Conservation (phyloP, 140 eudicot species). For the Oenanthe javanica region DNA sequence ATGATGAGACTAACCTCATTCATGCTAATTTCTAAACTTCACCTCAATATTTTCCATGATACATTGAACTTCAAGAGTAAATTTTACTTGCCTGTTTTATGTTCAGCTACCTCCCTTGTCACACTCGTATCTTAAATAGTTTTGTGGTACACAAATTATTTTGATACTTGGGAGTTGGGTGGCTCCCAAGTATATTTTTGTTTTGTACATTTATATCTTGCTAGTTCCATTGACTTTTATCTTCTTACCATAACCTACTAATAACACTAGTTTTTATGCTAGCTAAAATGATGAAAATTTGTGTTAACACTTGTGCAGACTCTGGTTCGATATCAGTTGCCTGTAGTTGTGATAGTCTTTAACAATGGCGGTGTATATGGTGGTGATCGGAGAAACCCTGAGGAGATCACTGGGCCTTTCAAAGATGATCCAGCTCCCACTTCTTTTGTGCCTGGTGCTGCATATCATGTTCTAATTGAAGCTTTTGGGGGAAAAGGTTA, state of each 20-base stretch:
- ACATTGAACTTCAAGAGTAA: background rate
- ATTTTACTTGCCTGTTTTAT: background rate
- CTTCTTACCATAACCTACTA: background rate
- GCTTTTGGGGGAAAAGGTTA: slow-evolving; percentile 99
- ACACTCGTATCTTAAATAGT: background rate
- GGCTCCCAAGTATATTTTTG: background rate
- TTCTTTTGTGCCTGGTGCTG: slow-evolving; percentile 90
- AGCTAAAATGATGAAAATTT: background rate
- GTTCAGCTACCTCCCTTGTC: background rate
- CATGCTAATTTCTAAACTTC: background rate
- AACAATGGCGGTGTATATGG: slow-evolving; percentile 99
- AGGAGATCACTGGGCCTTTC: slow-evolving; percentile 76
- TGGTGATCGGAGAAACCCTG: slow-evolving; percentile 82
- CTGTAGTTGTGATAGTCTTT: slow-evolving; percentile 93
- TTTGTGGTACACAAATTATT: background rate
- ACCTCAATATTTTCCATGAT: background rate
- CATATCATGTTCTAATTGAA: slow-evolving; percentile 69
- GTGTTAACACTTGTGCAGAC: slow-evolving; percentile 40
- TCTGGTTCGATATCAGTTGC: slow-evolving; percentile 84
- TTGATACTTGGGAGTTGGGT: too few relatives aligned
- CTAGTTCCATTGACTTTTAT: background rate
- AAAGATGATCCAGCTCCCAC: slow-evolving; percentile 97
- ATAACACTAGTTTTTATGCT: background rate
- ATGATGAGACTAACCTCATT: background rate
- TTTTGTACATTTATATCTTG: background rate